These are phyloP conservation scores for Diaporthe australafricana DNA, from an alignment of 2,329 filamentous ascomycete genomes.

Conservation along the genomic window DNA sequence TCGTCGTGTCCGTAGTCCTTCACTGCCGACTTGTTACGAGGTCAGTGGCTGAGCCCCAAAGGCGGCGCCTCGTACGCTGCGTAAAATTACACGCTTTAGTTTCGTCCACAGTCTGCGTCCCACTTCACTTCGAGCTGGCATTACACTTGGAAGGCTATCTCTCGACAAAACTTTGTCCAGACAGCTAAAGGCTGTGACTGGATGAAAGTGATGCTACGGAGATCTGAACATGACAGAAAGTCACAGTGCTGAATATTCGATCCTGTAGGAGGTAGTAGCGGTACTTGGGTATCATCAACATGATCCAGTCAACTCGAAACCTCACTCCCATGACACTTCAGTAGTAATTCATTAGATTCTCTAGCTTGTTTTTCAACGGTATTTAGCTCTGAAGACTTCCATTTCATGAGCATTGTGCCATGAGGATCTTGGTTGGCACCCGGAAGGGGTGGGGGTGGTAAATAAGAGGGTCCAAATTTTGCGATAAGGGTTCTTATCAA, in stretches of 20 bases:
- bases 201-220: neutral
- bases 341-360: neutral
- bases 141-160: neutral
- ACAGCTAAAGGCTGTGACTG: too few relatives aligned
- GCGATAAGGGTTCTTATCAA: conserved; percentile 35
- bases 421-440: neutral
- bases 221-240: neutral
- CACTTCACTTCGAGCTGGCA: neutral
- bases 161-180: neutral
- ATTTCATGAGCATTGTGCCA: neutral
- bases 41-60: conserved; percentile 1
- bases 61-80: neutral
- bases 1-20: neutral
- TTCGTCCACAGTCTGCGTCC: neutral
- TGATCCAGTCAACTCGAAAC: neutral
- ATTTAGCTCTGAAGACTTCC: neutral
- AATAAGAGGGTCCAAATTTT: neutral
- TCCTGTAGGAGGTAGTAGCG: neutral
- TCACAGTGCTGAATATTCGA: neutral
- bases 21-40: neutral
- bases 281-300: neutral
- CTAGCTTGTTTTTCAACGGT: neutral
- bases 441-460: neutral
- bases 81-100: neutral
- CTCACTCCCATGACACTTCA: neutral